A percentile compares a stretch with the other conserved stretches of the same genome.
These are phyloP conservation scores for Fusarium cyanostomum DNA, from an alignment of 2,329 filamentous ascomycete genomes.

Conservation along the genomic window DNA sequence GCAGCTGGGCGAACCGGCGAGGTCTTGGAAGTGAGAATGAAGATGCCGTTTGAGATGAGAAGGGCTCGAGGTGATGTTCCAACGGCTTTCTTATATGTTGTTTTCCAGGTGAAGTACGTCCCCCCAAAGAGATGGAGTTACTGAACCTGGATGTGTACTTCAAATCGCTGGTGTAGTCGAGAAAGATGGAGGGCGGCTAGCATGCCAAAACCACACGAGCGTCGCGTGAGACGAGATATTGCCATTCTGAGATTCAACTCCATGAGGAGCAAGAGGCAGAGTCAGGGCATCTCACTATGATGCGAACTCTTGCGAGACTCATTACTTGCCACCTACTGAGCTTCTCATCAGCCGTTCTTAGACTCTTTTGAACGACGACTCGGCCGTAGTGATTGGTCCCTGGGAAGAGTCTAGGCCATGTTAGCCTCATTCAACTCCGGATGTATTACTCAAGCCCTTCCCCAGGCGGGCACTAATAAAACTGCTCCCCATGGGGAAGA, in stretches of 20 bases:
- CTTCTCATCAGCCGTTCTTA: too few species aligned
- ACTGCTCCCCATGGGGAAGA: slow-evolving; percentile 31
- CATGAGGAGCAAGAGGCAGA: neutral
- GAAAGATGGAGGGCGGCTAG: too few species aligned
- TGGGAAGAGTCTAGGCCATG: slow-evolving; percentile 11
- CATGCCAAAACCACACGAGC: too few species aligned
- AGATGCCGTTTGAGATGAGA: slow-evolving; percentile 20
- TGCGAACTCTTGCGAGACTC: neutral
- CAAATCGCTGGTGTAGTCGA: too few species aligned
- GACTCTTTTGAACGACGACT: neutral
- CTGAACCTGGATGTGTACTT: neutral
- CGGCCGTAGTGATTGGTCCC: slow-evolving; percentile 19
- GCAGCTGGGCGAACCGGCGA: neutral
- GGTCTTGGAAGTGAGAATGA: neutral
- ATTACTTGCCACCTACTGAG: neutral
- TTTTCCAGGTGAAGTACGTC: slow-evolving; percentile 25
- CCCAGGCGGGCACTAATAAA: slow-evolving; percentile 22
- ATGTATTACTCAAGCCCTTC: slow-evolving; percentile 3
- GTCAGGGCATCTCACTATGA: neutral
- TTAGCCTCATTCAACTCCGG: slow-evolving; percentile 3
- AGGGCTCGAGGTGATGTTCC: slow-evolving; percentile 10
- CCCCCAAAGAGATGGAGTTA: slow-evolving; percentile 1
- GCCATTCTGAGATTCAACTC: slow-evolving; percentile 14
- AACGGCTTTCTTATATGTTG: slow-evolving; percentile 31
- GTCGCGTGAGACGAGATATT: slow-evolving; percentile 16